Conservation (phyloP, 2,329 filamentous ascomycete species). For the Dothidotthia symphoricarpi region DNA sequence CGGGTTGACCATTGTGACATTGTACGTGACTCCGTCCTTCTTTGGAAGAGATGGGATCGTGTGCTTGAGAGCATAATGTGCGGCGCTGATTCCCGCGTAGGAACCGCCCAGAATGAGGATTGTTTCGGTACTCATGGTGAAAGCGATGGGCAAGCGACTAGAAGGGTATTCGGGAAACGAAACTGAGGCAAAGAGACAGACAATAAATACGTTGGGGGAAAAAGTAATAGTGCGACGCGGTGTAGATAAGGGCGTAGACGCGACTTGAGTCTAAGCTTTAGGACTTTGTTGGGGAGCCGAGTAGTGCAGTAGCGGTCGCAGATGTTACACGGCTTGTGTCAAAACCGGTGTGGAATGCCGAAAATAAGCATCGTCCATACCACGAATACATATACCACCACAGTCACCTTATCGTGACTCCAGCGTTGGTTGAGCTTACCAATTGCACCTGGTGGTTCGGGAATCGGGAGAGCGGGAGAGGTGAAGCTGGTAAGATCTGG, state of each 20-base stretch:
- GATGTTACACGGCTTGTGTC: constrained; percentile 8
- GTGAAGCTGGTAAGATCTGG: too few relatives aligned
- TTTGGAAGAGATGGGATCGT: constrained; percentile 36
- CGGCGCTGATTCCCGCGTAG: constrained; percentile 37
- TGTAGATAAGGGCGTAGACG: constrained; percentile 11
- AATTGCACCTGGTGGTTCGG: too few relatives aligned
- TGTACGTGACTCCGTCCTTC: constrained; percentile 45
- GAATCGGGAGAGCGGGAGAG: neutral
- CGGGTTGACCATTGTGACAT: constrained; percentile 57
- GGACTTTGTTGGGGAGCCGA: constrained; percentile 10
- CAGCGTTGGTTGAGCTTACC: too few relatives aligned
- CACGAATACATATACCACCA: too few relatives aligned
- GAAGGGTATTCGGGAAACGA: constrained; percentile 8
- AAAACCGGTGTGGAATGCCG: constrained; percentile 13
- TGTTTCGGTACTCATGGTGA: constrained; percentile 35
- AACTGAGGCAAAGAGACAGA: constrained; percentile 2
- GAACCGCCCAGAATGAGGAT: constrained; percentile 41
- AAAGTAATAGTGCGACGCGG: constrained; percentile 7
- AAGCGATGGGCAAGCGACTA: neutral
- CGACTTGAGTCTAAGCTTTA: constrained; percentile 5
- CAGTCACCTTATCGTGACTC: too few relatives aligned
- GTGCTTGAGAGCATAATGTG: constrained; percentile 40
- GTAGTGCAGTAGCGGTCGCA: too few relatives aligned
- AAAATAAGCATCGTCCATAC: neutral
- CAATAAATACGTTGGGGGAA: constrained; percentile 6